Base-by-base conservation (phyloP, 1,139 yeast species). In the Yamadazyma sp. region DNA sequence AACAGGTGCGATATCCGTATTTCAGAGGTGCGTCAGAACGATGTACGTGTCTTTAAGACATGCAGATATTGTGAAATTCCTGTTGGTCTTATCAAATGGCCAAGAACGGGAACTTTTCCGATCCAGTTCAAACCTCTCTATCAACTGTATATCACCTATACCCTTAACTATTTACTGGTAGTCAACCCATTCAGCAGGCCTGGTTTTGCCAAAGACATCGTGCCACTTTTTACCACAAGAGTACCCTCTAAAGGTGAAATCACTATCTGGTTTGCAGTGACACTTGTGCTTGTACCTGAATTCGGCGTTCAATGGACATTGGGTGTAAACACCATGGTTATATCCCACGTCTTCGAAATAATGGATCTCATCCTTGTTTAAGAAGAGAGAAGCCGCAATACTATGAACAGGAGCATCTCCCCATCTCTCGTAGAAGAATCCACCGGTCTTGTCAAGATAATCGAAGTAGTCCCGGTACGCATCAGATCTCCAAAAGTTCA, bases 401-500 rank as follows among this genome's bases (percentile, higher is more conserved):
- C 95, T 82, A 62, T 88, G 96, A 17, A 88, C 79, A 5, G 96
- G 96, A 0, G 96, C 96, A 61, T 89, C 96, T 23, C 96, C 96
- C 97, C 97, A 89, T 57, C 96, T 73, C 60, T 89, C 96, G 60
- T 89, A 89, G 65, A 86, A 89, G 66, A 89, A 89, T 3, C 95
- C 95, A 28, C 96, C 96, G 1, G 82, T 72, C 43, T 69, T 55
- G 58, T 89, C 97, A 50, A 89, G 70, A 49, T 73, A 63, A 14
- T 86, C 78, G 53, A 89, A 89, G 61, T 80, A 89, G 31, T 72
- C 73, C 12, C 70, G 60, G 60, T 89, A 89, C 2, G 82, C 80
- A 31, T 76, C 70, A 9, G 78, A 64, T 51, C 95, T 66, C 83
- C 87, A 87, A 56, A 89, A 82, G 47, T 83, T 82, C 51, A 89